Conservation (phyloP, 305 asterid species). For the Solanum hybrid region DNA sequence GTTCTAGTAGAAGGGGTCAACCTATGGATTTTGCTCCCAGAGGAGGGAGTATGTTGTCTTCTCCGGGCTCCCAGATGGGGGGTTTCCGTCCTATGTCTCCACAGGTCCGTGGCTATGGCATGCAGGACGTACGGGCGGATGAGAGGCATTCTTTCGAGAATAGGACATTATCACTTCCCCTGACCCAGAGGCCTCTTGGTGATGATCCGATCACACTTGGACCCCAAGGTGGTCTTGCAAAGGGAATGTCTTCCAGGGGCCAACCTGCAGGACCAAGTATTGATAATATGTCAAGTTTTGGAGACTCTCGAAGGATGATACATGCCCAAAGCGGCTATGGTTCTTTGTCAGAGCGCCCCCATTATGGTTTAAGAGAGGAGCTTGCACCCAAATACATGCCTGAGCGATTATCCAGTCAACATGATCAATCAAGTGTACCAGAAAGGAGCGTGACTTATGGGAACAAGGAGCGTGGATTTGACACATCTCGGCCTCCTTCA, state of each 20-base stretch:
- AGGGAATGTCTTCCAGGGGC: conserved; percentile 86
- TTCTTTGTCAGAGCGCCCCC: conserved; percentile 41
- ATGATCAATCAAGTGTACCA: conserved; percentile 9
- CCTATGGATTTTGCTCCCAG: conserved; percentile 33
- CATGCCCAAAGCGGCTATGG: conserved; percentile 53
- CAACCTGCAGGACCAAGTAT: conserved; percentile 37
- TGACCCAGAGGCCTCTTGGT: conserved; percentile 31
- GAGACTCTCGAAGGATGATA: conserved; percentile 44
- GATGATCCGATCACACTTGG: conserved; percentile 66
- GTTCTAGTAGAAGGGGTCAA: conserved; percentile 34
- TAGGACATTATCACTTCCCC: conserved; percentile 31
- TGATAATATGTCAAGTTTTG: conserved; percentile 24
- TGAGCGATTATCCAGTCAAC: conserved; percentile 34
- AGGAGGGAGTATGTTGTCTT: conserved; percentile 24
- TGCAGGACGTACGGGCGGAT: conserved; percentile 29
- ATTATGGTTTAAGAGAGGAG: conserved; percentile 59
- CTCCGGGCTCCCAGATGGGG: conserved; percentile 34
- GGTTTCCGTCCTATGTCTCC: conserved; percentile 23
- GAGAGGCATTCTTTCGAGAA: conserved; percentile 29
- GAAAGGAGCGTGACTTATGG: conserved; percentile 18
- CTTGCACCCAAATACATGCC: conserved; percentile 35
- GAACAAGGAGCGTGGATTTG: conserved; percentile 35
- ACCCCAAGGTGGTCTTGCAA: conserved; percentile 94
- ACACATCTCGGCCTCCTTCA: conserved; percentile 37
- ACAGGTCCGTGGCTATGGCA: conserved; percentile 34